These are phyloP conservation scores for Testicularia cyperi DNA, from an alignment of 1,284 basidiomycete genomes.

Conservation along the genomic window DNA sequence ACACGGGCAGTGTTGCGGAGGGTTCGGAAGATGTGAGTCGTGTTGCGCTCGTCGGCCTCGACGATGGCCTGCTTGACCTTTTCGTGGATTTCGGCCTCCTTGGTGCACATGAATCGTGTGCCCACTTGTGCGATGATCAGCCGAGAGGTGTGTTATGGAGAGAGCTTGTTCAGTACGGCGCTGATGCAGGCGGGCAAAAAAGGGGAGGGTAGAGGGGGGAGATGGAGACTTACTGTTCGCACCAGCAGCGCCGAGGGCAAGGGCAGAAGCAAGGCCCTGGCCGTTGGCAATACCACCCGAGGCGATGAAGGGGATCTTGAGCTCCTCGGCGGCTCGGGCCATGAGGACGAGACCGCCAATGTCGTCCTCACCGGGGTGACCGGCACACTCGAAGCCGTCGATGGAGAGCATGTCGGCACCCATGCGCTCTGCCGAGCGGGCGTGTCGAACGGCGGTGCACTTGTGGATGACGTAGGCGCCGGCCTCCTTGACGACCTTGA, in stretches of 20 bases:
- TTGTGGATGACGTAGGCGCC: conserved; percentile 82
- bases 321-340: conserved; percentile 81
- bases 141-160: too few relatives aligned
- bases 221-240: conserved; percentile 72
- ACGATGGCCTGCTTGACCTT: conserved; percentile 90
- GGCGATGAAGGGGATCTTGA: conserved; percentile 82
- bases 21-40: conserved; percentile 79
- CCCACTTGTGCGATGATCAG: too few relatives aligned
- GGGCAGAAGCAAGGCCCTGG: conserved; percentile 76
- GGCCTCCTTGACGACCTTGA: conserved; percentile 76
- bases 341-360: conserved; percentile 87
- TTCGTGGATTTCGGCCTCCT: conserved; percentile 76
- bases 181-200: too few relatives aligned
- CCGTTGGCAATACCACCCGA: conserved; percentile 70
- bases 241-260: conserved; percentile 83
- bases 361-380: conserved; percentile 93
- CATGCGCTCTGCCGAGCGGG: conserved; percentile 71
- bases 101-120: conserved; percentile 78
- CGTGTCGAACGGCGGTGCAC: conserved; percentile 70
- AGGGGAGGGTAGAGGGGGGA: background rate
- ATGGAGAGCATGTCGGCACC: conserved; percentile 75
- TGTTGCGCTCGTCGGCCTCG: conserved; percentile 74
- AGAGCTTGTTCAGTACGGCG: too few relatives aligned
- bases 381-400: conserved; percentile 69
- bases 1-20: conserved; percentile 83